Evolutionary conservation across 2,329 filamentous ascomycete genomes (phyloP).

Genomic region (Fusarium metavorans): DNA sequence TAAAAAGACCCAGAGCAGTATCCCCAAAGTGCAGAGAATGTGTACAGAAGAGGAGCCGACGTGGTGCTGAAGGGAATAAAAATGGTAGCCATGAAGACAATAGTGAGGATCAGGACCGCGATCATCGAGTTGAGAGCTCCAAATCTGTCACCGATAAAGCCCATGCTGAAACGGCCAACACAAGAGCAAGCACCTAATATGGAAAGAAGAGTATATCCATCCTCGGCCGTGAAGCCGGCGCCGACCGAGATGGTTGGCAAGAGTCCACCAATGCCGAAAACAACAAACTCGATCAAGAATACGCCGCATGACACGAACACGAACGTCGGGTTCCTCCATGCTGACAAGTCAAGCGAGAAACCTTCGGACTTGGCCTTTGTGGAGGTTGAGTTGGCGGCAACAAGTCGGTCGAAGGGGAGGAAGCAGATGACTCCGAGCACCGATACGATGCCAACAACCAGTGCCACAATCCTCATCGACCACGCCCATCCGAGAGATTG

Average conservation of each 20-base stretch:
- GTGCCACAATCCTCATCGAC: constrained; percentile 47
- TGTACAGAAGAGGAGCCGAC: constrained; percentile 53
- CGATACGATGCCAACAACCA: constrained; percentile 40
- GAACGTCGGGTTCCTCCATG: constrained; percentile 54
- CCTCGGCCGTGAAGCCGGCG: constrained; percentile 45
- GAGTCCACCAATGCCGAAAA: constrained; percentile 58
- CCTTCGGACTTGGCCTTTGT: background rate
- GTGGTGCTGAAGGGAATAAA: constrained; percentile 57
- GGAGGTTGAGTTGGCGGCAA: background rate
- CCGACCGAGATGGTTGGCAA: constrained; percentile 56
- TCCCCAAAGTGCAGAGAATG: constrained; percentile 58
- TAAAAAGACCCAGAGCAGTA: constrained; percentile 60
- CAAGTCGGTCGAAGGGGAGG: constrained; percentile 43
- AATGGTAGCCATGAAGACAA: constrained; percentile 53
- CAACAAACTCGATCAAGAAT: constrained; percentile 59
- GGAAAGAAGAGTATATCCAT: constrained; percentile 57
- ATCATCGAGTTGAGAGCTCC: constrained; percentile 55
- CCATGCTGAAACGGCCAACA: constrained; percentile 56
- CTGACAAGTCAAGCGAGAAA: constrained; percentile 49
- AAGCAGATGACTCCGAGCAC: constrained; percentile 47
- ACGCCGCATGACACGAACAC: constrained; percentile 53
- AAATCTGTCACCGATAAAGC: constrained; percentile 53
- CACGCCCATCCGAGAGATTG: constrained; percentile 47
- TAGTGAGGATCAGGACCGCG: constrained; percentile 41
- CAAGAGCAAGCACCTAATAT: constrained; percentile 56